Base-by-base conservation (phyloP, 495 filamentous ascomycete genomes). In the Penicillium paradoxum region DNA sequence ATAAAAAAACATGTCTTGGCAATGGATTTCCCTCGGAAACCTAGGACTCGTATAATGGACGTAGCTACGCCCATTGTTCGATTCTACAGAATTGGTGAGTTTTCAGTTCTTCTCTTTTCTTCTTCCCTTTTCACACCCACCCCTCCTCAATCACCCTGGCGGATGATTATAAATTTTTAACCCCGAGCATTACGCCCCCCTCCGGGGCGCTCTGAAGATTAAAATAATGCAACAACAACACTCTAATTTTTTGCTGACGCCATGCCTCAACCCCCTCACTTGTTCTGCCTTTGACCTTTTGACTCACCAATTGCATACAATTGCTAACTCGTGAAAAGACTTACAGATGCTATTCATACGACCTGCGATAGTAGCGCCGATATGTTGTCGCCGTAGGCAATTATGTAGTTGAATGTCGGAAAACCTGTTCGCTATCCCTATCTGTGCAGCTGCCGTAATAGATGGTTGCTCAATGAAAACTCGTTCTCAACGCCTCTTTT, bases 211-310 rank as follows among this genome's bases (percentile, higher is more conserved):
- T 38, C 59, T 79, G 75, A 78, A 64, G 77, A 79, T 70, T 54
- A 69, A 79, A 71, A 74, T 33, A 24, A 72, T 66, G 70, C 73
- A 79, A 79, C 76, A 79, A 80, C 75, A 68, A 79, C 77, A 81
- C 78, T 81, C 78, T 81, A 81, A 81, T 81, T 81, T 81, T 81
- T 81, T 80, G 57, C 70, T 80, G 78, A 81, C 78, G 75, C 76
- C 67, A 58, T 55, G 27, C 53, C 55, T 47, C 48, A 44, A 44
- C 41, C n/a, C n/a, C n/a, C 41, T 22, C 40, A 48, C 21, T 46
- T 56, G 55, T 54, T 48, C 45, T 59, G 59, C 45, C 22, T 45
- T 48, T 44, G 38, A 46, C 19, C 22, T n/a, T 27, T 43, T 47
- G 50, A 14, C 22, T 24, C 18, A n/a, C 33, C 29, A 11, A 38